Evolutionary conservation across 805 yeast species (phyloP).

Genomic region (Saccharomycopsis vini): DNA sequence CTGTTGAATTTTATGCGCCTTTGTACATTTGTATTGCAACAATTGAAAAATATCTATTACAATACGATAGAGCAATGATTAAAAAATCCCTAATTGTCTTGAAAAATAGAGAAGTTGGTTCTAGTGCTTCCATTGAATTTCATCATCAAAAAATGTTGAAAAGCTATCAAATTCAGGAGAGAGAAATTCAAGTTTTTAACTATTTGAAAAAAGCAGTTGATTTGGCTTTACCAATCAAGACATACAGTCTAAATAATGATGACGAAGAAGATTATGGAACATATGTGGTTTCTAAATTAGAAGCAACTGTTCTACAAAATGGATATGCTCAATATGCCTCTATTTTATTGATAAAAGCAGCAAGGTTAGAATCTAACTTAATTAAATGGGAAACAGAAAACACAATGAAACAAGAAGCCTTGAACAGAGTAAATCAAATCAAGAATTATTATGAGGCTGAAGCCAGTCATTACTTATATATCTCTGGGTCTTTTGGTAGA

Average conservation of each 20-base stretch:
- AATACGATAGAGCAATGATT: background rate
- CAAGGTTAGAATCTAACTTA: conserved; percentile 1
- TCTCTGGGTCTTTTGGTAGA: conserved; percentile 13
- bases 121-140: too few relatives aligned
- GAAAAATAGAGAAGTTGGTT: too few relatives aligned
- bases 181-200: background rate
- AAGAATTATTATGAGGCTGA: conserved; percentile 3
- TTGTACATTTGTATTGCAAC: background rate
- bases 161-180: background rate
- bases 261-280: background rate
- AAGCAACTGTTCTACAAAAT: conserved; percentile 7
- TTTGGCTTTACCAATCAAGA: conserved; percentile 7
- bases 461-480: conserved; percentile 9
- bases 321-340: conserved; percentile 9
- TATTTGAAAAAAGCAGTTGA: conserved; percentile 1
- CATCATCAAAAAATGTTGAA: background rate
- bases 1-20: too few relatives aligned
- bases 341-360: conserved; percentile 8
- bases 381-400: background rate
- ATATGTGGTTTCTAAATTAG: conserved; percentile 7
- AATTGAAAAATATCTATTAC: background rate
- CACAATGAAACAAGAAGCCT: too few relatives aligned
- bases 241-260: background rate
- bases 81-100: too few relatives aligned
- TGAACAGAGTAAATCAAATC: background rate